Evolutionary conservation across 1,139 yeast genomes (phyloP).

Genomic region (Debaryomyces psychrophilus): DNA sequence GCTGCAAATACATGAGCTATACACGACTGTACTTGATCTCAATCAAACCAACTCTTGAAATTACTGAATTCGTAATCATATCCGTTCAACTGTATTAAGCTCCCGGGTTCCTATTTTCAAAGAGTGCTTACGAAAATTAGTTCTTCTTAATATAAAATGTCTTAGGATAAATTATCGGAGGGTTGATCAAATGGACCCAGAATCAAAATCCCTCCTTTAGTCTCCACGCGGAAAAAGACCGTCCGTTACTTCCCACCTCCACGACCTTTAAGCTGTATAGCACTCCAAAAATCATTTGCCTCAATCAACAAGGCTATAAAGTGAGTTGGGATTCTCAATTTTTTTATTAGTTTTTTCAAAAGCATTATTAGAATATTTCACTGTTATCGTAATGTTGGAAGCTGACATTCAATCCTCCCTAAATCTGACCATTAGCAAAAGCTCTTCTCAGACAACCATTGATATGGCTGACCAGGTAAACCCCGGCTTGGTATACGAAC

Average conservation of each 20-base stretch:
- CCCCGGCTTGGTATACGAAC: constrained; percentile 28
- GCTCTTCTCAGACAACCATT: constrained; percentile 9
- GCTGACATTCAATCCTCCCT: not conserved
- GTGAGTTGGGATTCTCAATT: not conserved
- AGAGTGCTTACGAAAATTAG: not conserved
- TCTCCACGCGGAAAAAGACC: not conserved
- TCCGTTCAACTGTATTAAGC: no score
- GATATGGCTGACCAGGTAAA: constrained; percentile 21
- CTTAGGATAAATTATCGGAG: not conserved
- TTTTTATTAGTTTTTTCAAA: not conserved
- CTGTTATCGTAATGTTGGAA: not conserved
- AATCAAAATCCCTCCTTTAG: not conserved
- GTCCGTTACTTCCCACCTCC: not conserved
- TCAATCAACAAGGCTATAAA: not conserved
- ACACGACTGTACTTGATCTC: not conserved
- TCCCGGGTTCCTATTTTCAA: not conserved
- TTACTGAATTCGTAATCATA: not conserved
- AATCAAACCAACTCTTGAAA: not conserved
- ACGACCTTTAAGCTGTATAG: not conserved
- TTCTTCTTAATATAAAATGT: not conserved
- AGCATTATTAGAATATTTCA: not conserved
- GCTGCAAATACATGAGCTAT: not conserved
- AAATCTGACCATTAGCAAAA: not conserved
- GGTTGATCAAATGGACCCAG: not conserved
- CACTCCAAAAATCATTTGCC: not conserved